A percentile compares a stretch with the other conserved stretches of the same genome.
phyloP scores from a whole-genome alignment of 2,329 filamentous ascomycete genomes.

The Talaromyces sp. region DNA sequence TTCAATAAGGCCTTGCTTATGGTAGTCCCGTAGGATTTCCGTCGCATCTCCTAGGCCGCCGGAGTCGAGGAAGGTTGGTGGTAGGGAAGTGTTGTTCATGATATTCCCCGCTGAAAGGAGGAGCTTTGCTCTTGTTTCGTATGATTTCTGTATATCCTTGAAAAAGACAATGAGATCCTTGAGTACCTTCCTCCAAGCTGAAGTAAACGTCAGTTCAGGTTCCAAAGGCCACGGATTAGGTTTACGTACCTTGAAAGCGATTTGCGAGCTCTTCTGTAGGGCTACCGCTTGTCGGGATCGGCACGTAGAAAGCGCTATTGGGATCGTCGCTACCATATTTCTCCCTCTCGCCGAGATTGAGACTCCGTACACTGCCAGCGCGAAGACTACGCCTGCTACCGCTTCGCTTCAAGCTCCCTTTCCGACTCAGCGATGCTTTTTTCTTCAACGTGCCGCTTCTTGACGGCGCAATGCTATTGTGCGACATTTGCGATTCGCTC shows the following conservation, averaged over 20 bases:
- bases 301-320: slow-evolving; percentile 84
- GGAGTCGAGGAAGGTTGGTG: slow-evolving; percentile 71
- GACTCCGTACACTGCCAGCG: slow-evolving; percentile 81
- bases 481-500: slow-evolving; percentile 44
- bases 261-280: slow-evolving; percentile 85
- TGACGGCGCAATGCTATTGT: slow-evolving; percentile 42
- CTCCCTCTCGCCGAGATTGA: slow-evolving; percentile 66
- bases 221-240: not conserved
- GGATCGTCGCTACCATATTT: slow-evolving; percentile 59
- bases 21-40: slow-evolving; percentile 75
- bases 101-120: slow-evolving; percentile 79
- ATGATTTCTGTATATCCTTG: slow-evolving; percentile 83
- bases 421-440: slow-evolving; percentile 73
- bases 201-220: not conserved
- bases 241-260: slow-evolving; percentile 73
- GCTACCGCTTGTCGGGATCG: slow-evolving; percentile 80
- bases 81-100: slow-evolving; percentile 74
- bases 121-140: slow-evolving; percentile 80
- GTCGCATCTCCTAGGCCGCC: slow-evolving; percentile 87
- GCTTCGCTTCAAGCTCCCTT: slow-evolving; percentile 72
- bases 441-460: slow-evolving; percentile 81
- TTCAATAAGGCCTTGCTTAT: slow-evolving; percentile 75
- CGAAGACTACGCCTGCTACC: slow-evolving; percentile 77
- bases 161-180: slow-evolving; percentile 95
- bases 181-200: slow-evolving; percentile 91